phyloP scores from a whole-genome alignment of 371 early-diverging fungal genomes.

The Actinomucor elegans region DNA sequence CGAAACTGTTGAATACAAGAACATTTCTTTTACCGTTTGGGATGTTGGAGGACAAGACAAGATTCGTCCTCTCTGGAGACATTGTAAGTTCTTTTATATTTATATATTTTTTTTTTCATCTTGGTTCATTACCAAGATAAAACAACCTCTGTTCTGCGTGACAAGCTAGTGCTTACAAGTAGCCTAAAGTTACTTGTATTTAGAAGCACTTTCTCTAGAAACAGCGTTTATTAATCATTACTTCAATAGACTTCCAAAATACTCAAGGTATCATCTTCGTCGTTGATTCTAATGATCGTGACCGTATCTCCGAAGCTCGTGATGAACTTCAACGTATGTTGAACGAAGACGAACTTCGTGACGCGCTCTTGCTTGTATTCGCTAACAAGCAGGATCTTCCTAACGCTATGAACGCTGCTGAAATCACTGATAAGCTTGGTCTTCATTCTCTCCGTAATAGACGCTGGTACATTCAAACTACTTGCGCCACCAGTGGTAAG shows the following conservation, averaged over 20 bases:
- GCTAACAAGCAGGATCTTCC: constrained; percentile 97
- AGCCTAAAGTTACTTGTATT: too few relatives aligned
- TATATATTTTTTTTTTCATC: too few relatives aligned
- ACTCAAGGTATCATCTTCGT: constrained; percentile 98
- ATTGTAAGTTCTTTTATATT: constrained; percentile 33
- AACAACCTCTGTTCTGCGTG: too few relatives aligned
- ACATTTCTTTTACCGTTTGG: constrained; percentile 97
- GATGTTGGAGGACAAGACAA: constrained; percentile 87
- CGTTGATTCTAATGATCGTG: constrained; percentile 92
- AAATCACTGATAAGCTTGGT: constrained; percentile 91
- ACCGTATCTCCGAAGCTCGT: constrained; percentile 83
- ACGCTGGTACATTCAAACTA: constrained; percentile 90
- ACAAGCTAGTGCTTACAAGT: too few relatives aligned
- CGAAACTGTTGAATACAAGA: constrained; percentile 95
- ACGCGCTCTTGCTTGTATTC: constrained; percentile 89
- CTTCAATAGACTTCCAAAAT: constrained; percentile 78
- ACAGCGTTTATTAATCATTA: neutral
- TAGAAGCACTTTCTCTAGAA: too few relatives aligned
- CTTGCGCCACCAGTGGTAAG: constrained; percentile 90
- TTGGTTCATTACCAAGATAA: too few relatives aligned
- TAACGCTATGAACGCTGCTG: constrained; percentile 92
- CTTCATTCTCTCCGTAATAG: constrained; percentile 85
- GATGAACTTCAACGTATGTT: constrained; percentile 90
- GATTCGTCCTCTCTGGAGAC: constrained; percentile 57
- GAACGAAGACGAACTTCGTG: constrained; percentile 92